Conservation (phyloP, 768 basidiomycete species). For the Suillus ampliporus region DNA sequence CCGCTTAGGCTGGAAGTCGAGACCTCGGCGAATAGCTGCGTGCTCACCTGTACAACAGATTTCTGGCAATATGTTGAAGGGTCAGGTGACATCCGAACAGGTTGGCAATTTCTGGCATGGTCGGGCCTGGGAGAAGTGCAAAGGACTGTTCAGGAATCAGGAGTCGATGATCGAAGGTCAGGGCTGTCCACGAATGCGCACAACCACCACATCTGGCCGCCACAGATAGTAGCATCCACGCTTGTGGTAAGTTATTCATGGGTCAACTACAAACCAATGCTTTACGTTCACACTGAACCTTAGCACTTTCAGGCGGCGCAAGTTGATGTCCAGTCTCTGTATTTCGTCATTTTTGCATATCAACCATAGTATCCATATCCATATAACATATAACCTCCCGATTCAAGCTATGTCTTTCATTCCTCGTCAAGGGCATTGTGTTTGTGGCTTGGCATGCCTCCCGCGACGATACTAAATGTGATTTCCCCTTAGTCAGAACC, state of each 20-base stretch:
- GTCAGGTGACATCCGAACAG: too few species aligned
- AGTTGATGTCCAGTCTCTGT: not conserved
- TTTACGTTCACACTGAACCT: not conserved
- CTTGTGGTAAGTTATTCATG: not conserved
- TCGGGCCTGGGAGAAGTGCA: too few species aligned
- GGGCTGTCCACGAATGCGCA: constrained; percentile 32
- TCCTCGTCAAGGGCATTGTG: constrained; percentile 3
- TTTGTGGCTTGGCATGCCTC: constrained; percentile 9
- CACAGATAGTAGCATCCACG: constrained; percentile 27
- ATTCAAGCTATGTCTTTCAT: not conserved
- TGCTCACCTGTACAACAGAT: too few species aligned
- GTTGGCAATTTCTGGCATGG: too few species aligned
- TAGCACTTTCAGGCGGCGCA: not conserved
- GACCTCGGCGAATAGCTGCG: too few species aligned
- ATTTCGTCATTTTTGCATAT: constrained; percentile 29
- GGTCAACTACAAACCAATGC: not conserved
- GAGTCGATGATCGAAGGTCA: constrained; percentile 27
- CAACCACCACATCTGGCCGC: constrained; percentile 26
- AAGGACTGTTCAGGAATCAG: too few species aligned
- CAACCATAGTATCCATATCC: constrained; percentile 35
- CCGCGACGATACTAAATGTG: constrained; percentile 10
- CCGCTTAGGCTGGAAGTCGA: too few species aligned
- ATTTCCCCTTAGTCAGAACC: not conserved
- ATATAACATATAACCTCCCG: constrained; percentile 30
- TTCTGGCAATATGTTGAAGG: too few species aligned